Base-by-base conservation (phyloP, 148 eudicot species). In the Amaranthus cruentus region DNA sequence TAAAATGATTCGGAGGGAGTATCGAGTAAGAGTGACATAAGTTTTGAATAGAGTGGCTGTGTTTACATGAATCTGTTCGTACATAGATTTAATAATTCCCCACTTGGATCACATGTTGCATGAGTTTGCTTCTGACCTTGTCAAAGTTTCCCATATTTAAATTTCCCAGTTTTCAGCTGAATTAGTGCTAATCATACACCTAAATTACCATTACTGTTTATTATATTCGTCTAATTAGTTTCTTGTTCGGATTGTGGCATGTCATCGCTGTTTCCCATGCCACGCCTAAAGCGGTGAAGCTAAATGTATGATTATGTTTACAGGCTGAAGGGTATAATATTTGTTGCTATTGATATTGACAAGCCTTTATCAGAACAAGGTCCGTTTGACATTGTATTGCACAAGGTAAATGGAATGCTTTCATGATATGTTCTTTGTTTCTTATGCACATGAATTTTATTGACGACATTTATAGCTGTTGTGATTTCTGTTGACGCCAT, bases 301-400 rank as follows among this genome's bases (percentile, higher is more conserved):
- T 28, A 7, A 5, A 14, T 44, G 18, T 52, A 4, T 60, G 42
- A 48, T 4, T 46, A 7, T 59, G 47, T 44, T 69, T 82, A 82
- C 91, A 95, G 99, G 86, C 81, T 85, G 28, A 95, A 95, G 84
- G 99, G 99, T 70, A 91, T 95, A 42, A 21, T 77, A 15, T 95
- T 95, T 78, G 92, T 90, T 75, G 87, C 97, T 68, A 95, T 95
- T 73, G 99, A 95, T 85, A 83, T 62, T 69, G 89, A 71, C 72
- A 87, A 81, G 73, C 84, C 99, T 28, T 93, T 95, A 71, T 85
- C 86, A 9, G 99, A 95, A 38, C 99, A 95, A 85, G 99, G 99
- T 77, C 96, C 97, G 74, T 95, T 95, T 76, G 96, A 95, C 83
- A 81, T 91, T 78, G 84, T 95, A 76, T 77, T 95, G 78, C 99